These are phyloP conservation scores for Backusella liffmaniae DNA, from an alignment of 192 early-diverging fungal species.

Conservation along the genomic window DNA sequence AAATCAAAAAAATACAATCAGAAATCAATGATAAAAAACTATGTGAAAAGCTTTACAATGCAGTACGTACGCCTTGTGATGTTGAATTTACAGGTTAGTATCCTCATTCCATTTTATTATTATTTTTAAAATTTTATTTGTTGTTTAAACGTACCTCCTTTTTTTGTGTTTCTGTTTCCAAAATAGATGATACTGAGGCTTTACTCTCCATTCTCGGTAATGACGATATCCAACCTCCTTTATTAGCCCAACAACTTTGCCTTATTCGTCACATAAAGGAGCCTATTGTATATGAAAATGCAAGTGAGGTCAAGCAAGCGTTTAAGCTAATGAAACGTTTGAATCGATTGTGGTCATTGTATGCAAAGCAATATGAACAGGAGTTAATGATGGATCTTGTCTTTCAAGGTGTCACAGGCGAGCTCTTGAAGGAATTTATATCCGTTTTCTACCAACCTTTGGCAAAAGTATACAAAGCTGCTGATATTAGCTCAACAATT, in stretches of 20 bases:
- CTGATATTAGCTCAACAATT: slow-evolving; percentile 50
- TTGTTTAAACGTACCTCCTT: not conserved
- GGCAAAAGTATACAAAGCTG: slow-evolving; percentile 51
- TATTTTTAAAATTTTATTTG: not conserved
- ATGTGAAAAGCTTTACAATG: slow-evolving; percentile 48
- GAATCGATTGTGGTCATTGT: slow-evolving; percentile 43
- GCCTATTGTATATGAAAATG: slow-evolving; percentile 2
- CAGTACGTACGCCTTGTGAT: slow-evolving; percentile 24
- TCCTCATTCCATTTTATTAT: too few relatives aligned
- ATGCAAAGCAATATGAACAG: slow-evolving; percentile 49
- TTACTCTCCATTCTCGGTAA: slow-evolving; percentile 3
- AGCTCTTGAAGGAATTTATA: slow-evolving; percentile 47
- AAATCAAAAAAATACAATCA: slow-evolving; percentile 30
- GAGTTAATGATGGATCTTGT: slow-evolving; percentile 46
- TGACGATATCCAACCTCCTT: not conserved
- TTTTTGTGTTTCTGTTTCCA: not conserved
- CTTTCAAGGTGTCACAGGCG: slow-evolving; percentile 49
- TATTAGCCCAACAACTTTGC: slow-evolving; percentile 14
- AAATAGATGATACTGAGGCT: not conserved
- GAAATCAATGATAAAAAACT: slow-evolving; percentile 32
- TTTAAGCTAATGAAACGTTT: slow-evolving; percentile 19
- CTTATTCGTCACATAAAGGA: not conserved
- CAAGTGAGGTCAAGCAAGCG: slow-evolving; percentile 2
- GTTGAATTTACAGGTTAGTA: not conserved
- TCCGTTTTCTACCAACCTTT: slow-evolving; percentile 54